Evolutionary conservation across 768 basidiomycete genomes (phyloP), one percentile per base, ranked within the genome.

Genomic region (Cubamyces lactineus): DNA sequence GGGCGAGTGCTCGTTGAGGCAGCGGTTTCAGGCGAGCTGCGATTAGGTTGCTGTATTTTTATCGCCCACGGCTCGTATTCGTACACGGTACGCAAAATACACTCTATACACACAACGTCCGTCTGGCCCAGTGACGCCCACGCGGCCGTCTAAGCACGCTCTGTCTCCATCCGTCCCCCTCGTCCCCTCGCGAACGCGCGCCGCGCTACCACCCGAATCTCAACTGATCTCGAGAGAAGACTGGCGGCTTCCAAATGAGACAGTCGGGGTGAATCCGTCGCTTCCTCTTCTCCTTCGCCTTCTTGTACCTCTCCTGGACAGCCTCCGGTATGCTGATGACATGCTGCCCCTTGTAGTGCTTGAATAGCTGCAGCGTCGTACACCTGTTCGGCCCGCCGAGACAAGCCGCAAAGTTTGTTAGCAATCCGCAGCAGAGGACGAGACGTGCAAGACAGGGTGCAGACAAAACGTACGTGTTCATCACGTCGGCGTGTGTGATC

Each of bases 341-440:
- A 73, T 98, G 92, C 69, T 91, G 89, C 11, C 94, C 95, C 71
- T 97, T 98, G 81, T 91, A 93, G 72, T 94, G 94, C 70, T 96
- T 96, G 79, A 98, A 95, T 61, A 99, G 79, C 74, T 96, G 94
- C 53, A 98, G 76, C 13, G 94, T 94, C 70, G 92, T 94, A 72
- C 94, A 97, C 21, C 96, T 99, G 68, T 45, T 34, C 49, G 48
- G 57, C 46, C 57, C 57, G 62, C 12, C 21, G 40, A 61, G 39
- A 51, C 41, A 47, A 57, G 52, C 41, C 45, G 42, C 28, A 49
- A 15, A 53, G 53, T 40, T 46, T 54, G 59, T 63, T 48, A 65
- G 30, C 70, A 66, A 50, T 49, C 63, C 50, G 66, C 65, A 57
- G 53, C 40, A n/a, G n/a, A 34, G n/a, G n/a, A 41, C 24, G 24